Base-by-base conservation (phyloP, 192 early-diverging fungal species). In the Coemansia sp. region DNA sequence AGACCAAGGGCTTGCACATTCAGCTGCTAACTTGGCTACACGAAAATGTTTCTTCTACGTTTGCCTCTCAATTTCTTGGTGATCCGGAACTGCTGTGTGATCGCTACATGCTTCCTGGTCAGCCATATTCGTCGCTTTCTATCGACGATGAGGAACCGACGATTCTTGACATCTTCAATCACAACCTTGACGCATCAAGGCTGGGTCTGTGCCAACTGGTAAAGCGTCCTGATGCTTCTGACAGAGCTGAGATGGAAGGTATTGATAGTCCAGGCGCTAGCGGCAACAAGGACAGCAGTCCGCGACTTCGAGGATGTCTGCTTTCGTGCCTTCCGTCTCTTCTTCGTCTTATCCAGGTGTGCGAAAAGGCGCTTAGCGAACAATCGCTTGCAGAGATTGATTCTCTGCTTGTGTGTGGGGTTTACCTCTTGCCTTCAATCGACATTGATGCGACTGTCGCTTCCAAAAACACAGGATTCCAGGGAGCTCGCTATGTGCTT, bases 301-400 rank as follows among this genome's bases (percentile, higher is more conserved):
- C 70, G 2, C 59, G 58, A 3, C 67, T 83, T 16, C 70, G 72
- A 29, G 81, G 81, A 0, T 68, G 70, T 37, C 53, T 71, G 53
- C 66, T 89, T 1, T 69, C 87, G 1, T 85, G 86, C 16, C 75
- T 91, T 10, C 89, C 88, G 42, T 85, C 91, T 2, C 59, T 89
- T 26, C 80, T 93, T 51, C 88, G 89, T 49, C 71, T 93, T 28
- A 63, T 91, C 26, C 91, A 93, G 67, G 86, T 84, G 0, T 90
- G 89, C 59, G 87, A 90, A 40, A 89, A 90, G 51, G 75, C 80
- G 0, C 67, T 82, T 8, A 79, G 76, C 56, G 66, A 75, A 1
- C 84, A 84, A 30, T 77, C 75, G 15, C 68, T 91, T 12, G 78
- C 79, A 20, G 85, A 86, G 4, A 85, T 93, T 40, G 90, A 90